Evolutionary conservation across 2,329 filamentous ascomycete species (phyloP).

Genomic region (Phaeosphaeriaceae sp.): DNA sequence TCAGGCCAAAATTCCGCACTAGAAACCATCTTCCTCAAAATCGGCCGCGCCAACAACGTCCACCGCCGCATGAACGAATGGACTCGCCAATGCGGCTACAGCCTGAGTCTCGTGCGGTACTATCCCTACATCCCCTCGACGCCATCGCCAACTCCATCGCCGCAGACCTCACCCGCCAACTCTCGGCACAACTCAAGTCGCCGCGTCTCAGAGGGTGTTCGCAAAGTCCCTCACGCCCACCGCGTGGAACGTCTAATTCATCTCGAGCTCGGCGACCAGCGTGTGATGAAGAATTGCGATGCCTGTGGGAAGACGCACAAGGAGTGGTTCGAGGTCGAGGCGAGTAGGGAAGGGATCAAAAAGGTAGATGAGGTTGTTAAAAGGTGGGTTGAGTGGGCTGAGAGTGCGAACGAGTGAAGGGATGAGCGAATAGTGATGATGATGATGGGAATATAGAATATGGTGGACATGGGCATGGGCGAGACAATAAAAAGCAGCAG

Average conservation of each 20-base stretch:
- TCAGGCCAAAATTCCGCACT: neutral
- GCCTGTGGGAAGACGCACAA: constrained; percentile 85
- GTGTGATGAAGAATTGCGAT: constrained; percentile 71
- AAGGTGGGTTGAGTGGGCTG: constrained; percentile 87
- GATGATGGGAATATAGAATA: too few species aligned
- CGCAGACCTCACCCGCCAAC: constrained; percentile 35
- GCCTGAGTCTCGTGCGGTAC: constrained; percentile 85
- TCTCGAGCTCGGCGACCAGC: constrained; percentile 75
- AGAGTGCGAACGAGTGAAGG: constrained; percentile 47
- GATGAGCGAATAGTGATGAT: too few species aligned
- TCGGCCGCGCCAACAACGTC: constrained; percentile 78
- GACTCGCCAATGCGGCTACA: constrained; percentile 90
- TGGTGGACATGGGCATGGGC: too few species aligned
- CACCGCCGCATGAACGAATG: constrained; percentile 91
- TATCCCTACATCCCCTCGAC: constrained; percentile 76
- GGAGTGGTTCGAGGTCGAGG: constrained; percentile 95
- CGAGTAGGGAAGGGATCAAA: constrained; percentile 73
- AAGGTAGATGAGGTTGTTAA: constrained; percentile 76
- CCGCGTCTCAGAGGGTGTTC: constrained; percentile 43
- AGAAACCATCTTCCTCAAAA: constrained; percentile 72
- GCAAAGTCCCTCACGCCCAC: constrained; percentile 84
- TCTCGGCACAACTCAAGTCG: constrained; percentile 26
- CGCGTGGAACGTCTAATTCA: constrained; percentile 91
- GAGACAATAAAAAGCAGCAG: too few species aligned
- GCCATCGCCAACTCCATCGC: constrained; percentile 33